Conservation (phyloP, 345 rosid genomes). For the Triadica sebifera region DNA sequence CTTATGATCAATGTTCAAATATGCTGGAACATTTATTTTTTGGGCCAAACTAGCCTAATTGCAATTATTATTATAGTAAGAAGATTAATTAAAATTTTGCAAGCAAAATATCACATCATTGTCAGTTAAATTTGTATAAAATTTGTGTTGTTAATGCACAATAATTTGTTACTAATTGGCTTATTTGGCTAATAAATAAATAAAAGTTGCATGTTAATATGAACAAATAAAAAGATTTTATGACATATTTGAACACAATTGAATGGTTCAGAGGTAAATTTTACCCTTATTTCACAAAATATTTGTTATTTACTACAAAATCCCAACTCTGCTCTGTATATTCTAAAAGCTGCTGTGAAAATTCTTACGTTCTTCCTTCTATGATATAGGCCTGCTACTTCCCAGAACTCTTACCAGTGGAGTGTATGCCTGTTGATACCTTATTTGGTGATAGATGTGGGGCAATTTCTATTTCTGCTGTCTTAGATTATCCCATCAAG, state of each 20-base stretch:
- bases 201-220: neutral
- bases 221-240: neutral
- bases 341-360: neutral
- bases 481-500: conserved; percentile 37
- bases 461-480: conserved; percentile 22
- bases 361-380: conserved; percentile 10
- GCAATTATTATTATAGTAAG: neutral
- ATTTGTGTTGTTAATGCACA: neutral
- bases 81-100: neutral
- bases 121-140: neutral
- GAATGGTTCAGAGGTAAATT: neutral
- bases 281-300: neutral
- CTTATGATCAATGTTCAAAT: neutral
- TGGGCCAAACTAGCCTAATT: neutral
- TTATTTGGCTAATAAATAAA: neutral
- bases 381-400: conserved; percentile 38
- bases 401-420: conserved; percentile 34
- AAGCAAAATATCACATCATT: neutral
- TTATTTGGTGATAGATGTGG: conserved; percentile 20
- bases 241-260: neutral
- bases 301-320: neutral
- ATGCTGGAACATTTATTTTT: neutral
- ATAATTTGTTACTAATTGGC: neutral
- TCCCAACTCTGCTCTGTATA: neutral
- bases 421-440: conserved; percentile 28